Evolutionary conservation across 2,329 filamentous ascomycete species (phyloP).

Genomic region (Claviceps sp.): DNA sequence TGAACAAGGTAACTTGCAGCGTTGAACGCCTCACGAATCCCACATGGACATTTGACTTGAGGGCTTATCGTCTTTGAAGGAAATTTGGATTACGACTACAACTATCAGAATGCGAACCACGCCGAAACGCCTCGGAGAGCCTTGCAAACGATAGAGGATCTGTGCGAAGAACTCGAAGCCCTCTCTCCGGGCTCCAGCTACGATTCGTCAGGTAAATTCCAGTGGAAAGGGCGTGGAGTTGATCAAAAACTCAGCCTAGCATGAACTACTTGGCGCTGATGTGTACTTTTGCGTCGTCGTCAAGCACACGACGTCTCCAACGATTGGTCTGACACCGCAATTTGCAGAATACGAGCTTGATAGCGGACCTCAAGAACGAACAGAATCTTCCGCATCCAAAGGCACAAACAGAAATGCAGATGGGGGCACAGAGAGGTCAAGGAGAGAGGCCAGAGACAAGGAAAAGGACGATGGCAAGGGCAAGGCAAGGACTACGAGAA

Average conservation of each 20-base stretch:
- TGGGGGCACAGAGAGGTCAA: neutral
- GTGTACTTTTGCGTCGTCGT: neutral
- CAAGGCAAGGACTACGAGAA: neutral
- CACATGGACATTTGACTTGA: neutral
- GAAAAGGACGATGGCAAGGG: neutral
- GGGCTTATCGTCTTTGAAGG: neutral
- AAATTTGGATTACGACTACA: slow-evolving; percentile 2
- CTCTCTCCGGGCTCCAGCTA: slow-evolving; percentile 3
- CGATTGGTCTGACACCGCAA: neutral
- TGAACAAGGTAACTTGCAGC: neutral
- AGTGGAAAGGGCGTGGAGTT: neutral
- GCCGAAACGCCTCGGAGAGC: slow-evolving; percentile 2
- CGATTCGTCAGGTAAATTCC: slow-evolving; percentile 1
- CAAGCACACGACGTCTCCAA: too few species aligned
- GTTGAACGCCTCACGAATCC: neutral
- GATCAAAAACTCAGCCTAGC: neutral
- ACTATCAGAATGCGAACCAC: neutral
- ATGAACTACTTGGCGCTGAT: neutral
- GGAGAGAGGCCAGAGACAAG: neutral
- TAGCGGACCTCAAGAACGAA: neutral
- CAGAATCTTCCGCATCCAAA: neutral
- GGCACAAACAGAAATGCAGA: neutral
- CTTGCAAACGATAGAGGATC: neutral
- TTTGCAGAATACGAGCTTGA: slow-evolving; percentile 1
- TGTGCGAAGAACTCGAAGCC: neutral